A percentile compares a stretch with the other conserved stretches of the same genome.
These are phyloP conservation scores for Starmera dryadoides DNA, from an alignment of 805 yeast genomes.

Conservation along the genomic window DNA sequence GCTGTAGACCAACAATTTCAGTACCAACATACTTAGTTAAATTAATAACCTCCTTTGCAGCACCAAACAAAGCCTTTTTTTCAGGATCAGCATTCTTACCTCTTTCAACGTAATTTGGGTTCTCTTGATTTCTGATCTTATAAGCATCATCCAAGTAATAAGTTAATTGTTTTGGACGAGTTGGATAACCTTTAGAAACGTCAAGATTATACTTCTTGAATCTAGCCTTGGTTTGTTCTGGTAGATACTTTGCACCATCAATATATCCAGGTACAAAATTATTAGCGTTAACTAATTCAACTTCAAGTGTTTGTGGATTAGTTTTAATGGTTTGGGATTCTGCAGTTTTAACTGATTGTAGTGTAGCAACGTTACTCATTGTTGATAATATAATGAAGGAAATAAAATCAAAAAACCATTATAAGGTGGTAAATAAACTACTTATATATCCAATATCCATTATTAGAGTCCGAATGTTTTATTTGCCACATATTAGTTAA, in stretches of 20 bases:
- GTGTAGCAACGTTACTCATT: not conserved
- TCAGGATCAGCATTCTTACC: constrained; percentile 33
- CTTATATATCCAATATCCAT: not conserved
- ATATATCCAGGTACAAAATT: not conserved
- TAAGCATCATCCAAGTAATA: constrained; percentile 33
- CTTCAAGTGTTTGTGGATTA: not conserved
- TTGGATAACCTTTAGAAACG: constrained; percentile 32
- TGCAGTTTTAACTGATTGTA: not conserved
- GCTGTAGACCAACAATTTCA: constrained; percentile 39
- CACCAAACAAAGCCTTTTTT: constrained; percentile 33
- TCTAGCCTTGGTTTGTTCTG: constrained; percentile 23
- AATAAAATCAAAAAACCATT: too few species aligned
- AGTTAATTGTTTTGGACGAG: constrained; percentile 29
- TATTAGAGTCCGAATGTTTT: not conserved
- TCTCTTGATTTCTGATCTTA: constrained; percentile 25
- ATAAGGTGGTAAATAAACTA: too few species aligned
- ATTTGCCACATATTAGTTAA: not conserved
- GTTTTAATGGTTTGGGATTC: not conserved
- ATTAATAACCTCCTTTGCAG: constrained; percentile 33
- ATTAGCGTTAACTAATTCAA: not conserved
- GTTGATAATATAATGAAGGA: not conserved
- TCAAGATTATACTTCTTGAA: constrained; percentile 29
- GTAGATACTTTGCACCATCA: constrained; percentile 6
- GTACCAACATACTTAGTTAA: constrained; percentile 43
- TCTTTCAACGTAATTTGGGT: constrained; percentile 28